Base-by-base conservation (phyloP, 2,329 filamentous ascomycete genomes). In the Graphium sp. region DNA sequence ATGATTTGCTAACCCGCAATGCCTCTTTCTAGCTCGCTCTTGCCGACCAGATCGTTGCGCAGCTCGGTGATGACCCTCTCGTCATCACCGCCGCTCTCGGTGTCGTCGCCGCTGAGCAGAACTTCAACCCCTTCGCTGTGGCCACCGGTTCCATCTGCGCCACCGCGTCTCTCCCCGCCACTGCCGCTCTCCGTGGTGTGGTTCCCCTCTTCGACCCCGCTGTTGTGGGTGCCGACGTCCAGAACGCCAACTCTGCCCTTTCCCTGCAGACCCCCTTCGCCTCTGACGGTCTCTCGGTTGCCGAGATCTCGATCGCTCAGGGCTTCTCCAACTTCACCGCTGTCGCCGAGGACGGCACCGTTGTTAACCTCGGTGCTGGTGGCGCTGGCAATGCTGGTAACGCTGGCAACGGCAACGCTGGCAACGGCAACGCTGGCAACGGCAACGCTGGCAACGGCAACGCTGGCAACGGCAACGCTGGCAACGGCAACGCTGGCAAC, bases 51-150 rank as follows among this genome's bases (percentile, higher is more conserved):
- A 74, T 80, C 43, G 59, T 78, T 35, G 42, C 58, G 7, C 49
- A 66, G 30, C 69, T 77, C 19, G 74, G 74, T 30, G 61, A 52
- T 25, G 66, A 68, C 38, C 49, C 59, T n/a, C 52, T 60, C 35
- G 70, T 73, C 37, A 55, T 79, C 33, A 57, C 61, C 10, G 74
- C 68, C 13, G 74, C 74, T 12, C 61, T 61, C 33, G 63, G 62
- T 11, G 59, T 78, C 21, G 73, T 78, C 10, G 62, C 66, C 16
- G 73, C 74, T 4, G 34, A 37, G 34, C 72, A 76, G 50, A 79
- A 80, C 62, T 76, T 76, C 56, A 79, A 79, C 55, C 71, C 70
- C 29, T 77, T 71, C 38, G 64, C 50, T 32, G 61, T 65, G 35
- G 54, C 53, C 41, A 58, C 69, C 19, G 72, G 68, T 12, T 67